Evolutionary conservation across 306 rosid genomes (phyloP), one percentile per base, ranked within the genome.

Genomic region (Vicia faba): DNA sequence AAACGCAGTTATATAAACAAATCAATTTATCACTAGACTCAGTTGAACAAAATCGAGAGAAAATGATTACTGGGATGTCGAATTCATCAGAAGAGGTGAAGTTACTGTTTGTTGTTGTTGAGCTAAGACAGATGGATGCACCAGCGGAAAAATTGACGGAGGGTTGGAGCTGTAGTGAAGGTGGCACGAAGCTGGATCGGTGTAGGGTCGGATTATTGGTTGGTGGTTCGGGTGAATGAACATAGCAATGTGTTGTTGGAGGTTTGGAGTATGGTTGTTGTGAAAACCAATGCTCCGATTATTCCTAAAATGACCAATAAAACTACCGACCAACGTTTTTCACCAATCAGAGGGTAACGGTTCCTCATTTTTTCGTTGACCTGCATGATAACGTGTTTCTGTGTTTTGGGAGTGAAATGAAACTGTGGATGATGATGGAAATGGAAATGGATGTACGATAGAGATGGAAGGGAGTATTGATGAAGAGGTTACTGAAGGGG

Each of bases 201-300:
- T 29, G 78, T 39, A 11, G 65, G 55, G 28, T 4, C 3, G 20
- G 7, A 29, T 44, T 33, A 48, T 0, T 1, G 41, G 9, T 0
- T 38, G 2, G 13, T 39, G 16, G 83, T 8, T 5, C 60, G 45
- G 20, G 84, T 10, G 5, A 79, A 16, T 0, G 84, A 31, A 49
- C 96, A 91, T 2, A 88, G 44, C 3, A 87, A 13, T 13, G 76
- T 51, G 54, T n/a, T 62, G 58, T 81, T 82, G 0, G 77, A 73
- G 33, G 64, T 65, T 68, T 70, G 66, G 60, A 74, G 57, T 36
- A 83, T 41, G 16, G 68, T 80, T 1, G 75, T 48, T 8, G 79
- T 31, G 19, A 88, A 71, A 11, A 91, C 70, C 2, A 65, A 80
- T 1, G 65, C 85, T 31, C 79, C 89, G 53, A 88, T 63, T 5